Conservation (phyloP, 306 rosid species). For the Castanopsis chinensis region DNA sequence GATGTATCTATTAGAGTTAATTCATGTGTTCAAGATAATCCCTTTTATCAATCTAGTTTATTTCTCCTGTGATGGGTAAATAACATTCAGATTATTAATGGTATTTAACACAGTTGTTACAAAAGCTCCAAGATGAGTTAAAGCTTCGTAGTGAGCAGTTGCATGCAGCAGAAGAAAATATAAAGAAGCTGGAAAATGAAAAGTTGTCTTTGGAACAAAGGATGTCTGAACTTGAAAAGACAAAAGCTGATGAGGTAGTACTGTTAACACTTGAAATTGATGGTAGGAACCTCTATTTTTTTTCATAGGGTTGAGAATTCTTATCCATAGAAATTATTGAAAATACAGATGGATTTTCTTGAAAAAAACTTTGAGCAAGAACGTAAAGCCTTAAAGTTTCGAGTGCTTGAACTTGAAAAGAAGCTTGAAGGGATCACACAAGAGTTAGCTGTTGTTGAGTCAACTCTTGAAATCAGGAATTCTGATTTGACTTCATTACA, state of each 20-base stretch:
- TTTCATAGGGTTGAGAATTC: constrained; percentile 14
- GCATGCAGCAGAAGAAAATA: constrained; percentile 61
- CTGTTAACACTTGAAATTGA: constrained; percentile 7
- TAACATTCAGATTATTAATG: constrained; percentile 5
- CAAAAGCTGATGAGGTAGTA: constrained; percentile 64
- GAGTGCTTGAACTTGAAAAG: constrained; percentile 59
- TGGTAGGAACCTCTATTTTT: constrained; percentile 13
- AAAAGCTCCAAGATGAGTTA: constrained; percentile 71
- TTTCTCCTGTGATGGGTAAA: constrained; percentile 16
- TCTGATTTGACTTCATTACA: constrained; percentile 60
- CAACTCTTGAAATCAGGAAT: constrained; percentile 58
- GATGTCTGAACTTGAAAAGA: constrained; percentile 55
- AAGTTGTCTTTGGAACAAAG: constrained; percentile 57
- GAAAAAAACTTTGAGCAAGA: constrained; percentile 60
- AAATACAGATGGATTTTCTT: constrained; percentile 56
- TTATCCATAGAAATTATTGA: constrained; percentile 24
- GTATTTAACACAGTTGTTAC: constrained; percentile 37
- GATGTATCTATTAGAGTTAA: not conserved
- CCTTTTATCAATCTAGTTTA: not conserved
- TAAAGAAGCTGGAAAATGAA: constrained; percentile 55
- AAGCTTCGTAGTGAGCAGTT: constrained; percentile 55
- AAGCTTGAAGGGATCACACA: constrained; percentile 51
- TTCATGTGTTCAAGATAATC: constrained; percentile 14
- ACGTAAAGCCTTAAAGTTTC: constrained; percentile 49
- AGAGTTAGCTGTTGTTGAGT: constrained; percentile 52